Evolutionary conservation across 139 green algal species (phyloP).

Genomic region (Chlorokybus atmophyticus): DNA sequence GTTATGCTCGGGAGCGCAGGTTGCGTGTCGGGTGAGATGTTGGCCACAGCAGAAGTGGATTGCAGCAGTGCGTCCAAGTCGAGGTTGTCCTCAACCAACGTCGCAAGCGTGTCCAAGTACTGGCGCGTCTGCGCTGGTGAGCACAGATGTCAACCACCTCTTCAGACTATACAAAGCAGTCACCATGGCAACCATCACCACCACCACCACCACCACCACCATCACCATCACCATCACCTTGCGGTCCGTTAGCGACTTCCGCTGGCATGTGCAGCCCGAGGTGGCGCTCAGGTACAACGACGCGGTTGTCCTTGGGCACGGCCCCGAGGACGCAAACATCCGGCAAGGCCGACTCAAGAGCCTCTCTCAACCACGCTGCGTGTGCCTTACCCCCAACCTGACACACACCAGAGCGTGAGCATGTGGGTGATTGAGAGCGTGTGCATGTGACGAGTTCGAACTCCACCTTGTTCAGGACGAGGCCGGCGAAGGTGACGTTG

Average conservation of each 20-base stretch:
- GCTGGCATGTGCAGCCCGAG: constrained; percentile 44
- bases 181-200: too few species aligned
- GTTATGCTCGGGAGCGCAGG: neutral
- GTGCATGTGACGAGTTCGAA: too few species aligned
- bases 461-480: constrained; percentile 71
- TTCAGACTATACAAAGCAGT: too few species aligned
- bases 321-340: constrained; percentile 45
- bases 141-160: too few species aligned
- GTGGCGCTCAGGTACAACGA: constrained; percentile 36
- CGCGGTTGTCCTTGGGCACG: constrained; percentile 40
- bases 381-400: constrained; percentile 38
- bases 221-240: neutral
- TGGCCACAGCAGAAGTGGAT: neutral
- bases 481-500: constrained; percentile 42
- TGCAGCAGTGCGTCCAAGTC: too few species aligned
- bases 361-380: constrained; percentile 42
- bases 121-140: too few species aligned
- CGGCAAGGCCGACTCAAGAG: constrained; percentile 34
- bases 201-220: neutral
- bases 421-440: too few species aligned
- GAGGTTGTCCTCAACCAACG: too few species aligned
- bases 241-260: neutral
- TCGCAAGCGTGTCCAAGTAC: too few species aligned
- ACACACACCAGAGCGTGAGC: neutral
- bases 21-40: neutral